These are phyloP conservation scores for Pythium aristosporum DNA, from an alignment of 352 stramenopile genomes.

Conservation along the genomic window DNA sequence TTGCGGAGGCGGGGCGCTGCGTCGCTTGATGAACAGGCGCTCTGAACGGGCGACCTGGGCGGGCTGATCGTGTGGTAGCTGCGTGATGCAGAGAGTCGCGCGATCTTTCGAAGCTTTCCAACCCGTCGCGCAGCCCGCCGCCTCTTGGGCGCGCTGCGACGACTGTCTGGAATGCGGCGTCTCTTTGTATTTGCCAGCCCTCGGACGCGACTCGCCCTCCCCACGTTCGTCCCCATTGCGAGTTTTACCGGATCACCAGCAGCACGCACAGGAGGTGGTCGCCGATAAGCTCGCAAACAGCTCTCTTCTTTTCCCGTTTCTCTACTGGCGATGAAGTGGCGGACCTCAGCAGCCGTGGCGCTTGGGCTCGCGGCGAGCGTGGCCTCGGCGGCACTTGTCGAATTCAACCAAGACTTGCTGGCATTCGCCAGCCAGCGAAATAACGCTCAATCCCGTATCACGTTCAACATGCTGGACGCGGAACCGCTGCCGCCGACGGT, in stretches of 20 bases:
- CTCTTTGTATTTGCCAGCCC: background rate
- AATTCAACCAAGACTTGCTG: conserved; percentile 28
- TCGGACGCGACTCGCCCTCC: background rate
- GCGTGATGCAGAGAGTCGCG: background rate
- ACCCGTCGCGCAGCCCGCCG: background rate
- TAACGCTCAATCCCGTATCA: background rate
- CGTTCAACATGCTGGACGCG: conserved; percentile 25
- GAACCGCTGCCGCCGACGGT: conserved; percentile 14
- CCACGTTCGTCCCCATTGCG: background rate
- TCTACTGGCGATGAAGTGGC: background rate
- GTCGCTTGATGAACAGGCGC: background rate
- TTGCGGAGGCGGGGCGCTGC: background rate
- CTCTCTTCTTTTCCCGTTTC: background rate
- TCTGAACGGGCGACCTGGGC: background rate
- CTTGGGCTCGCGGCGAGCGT: conserved; percentile 12
- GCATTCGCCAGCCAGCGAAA: background rate
- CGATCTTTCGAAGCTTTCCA: background rate
- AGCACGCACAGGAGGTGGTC: too few relatives aligned
- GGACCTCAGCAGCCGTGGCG: conserved; percentile 11
- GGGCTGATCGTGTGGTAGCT: conserved; percentile 1
- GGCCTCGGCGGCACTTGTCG: conserved; percentile 18
- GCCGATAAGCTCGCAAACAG: too few relatives aligned
- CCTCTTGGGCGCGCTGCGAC: background rate
- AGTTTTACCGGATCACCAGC: background rate
- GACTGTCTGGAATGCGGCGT: background rate